Evolutionary conservation across 169 alveolate species (phyloP).

Genomic region (Cryptosporidium ubiquitum): DNA sequence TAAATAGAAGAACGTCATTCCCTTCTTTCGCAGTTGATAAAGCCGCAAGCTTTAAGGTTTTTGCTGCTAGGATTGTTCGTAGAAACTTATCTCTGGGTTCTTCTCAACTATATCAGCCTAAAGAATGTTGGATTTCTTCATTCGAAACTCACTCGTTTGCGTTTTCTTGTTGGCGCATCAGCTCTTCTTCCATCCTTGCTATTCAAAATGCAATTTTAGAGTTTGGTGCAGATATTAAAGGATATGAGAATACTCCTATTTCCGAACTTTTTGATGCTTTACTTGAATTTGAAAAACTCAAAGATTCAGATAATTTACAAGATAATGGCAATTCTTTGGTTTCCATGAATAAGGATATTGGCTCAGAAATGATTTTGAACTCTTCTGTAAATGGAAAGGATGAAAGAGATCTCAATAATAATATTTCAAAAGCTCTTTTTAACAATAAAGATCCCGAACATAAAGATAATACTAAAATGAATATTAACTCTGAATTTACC

Average conservation of each 20-base stretch:
- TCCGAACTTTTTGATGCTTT: slow-evolving; percentile 25
- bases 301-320: background rate
- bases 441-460: background rate
- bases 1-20: slow-evolving; percentile 53
- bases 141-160: slow-evolving; percentile 51
- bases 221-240: slow-evolving; percentile 6
- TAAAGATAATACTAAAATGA: background rate
- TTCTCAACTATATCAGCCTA: slow-evolving; percentile 36
- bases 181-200: slow-evolving; percentile 30
- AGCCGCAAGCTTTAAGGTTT: slow-evolving; percentile 42
- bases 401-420: background rate
- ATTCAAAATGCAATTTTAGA: slow-evolving; percentile 28
- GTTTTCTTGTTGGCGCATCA: slow-evolving; percentile 55
- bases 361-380: background rate
- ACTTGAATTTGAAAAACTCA: slow-evolving; percentile 43
- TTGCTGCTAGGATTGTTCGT: slow-evolving; percentile 71
- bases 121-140: slow-evolving; percentile 48
- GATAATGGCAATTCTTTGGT: background rate
- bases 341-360: background rate
- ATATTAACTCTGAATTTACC: background rate
- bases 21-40: slow-evolving; percentile 31
- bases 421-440: background rate
- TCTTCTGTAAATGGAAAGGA: background rate
- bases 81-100: slow-evolving; percentile 37
- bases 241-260: slow-evolving; percentile 23